Base-by-base conservation (phyloP, 2,329 filamentous ascomycete species). In the Fusarium torulosum region DNA sequence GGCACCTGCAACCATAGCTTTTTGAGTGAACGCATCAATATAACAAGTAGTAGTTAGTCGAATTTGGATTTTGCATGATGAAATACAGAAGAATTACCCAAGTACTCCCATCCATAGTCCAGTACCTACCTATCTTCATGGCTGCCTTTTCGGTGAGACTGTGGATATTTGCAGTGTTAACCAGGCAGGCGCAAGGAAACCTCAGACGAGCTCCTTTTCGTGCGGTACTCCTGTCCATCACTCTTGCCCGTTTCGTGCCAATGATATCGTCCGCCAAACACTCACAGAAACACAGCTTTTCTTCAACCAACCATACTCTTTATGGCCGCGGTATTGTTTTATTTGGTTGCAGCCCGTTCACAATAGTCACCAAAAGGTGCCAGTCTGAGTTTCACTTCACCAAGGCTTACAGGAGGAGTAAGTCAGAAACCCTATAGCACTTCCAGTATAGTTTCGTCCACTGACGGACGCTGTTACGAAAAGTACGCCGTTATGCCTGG, bases 401-500 rank as follows among this genome's bases (percentile, higher is more conserved):
- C 23, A n/a, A 65, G 20, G 37, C 41, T 40, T 13, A 31, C 31
- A 4, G n/a, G 27, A 27, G 20, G 38, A 43, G 35, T 41, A 60
- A 65, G 53, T 55, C n/a, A 27, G 40, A 52, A 20, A 8, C n/a
- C 20, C 45, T 23, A 27, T 20, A 14, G 19, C 23, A 2, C 10
- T 10, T 25, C 23, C 31, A 49, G 33, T 7, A 56, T 14, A 49
- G 37, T 37, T 51, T 15, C 49, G 46, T 38, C 23, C 33, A 45
- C 54, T 66, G 21, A 60, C 41, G 33, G 21, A 60, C 41, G 33
- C 21, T 41, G n/a, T 42, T 17, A 19, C 38, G 41, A 45, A 47
- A 38, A 17, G 21, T 31, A 41, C 27, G 31, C 33, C 29, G 51
- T 44, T 44, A 73, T 74, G 70, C 44, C 63, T 53, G 51, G 62